These are phyloP conservation scores for Albugo laibachii DNA, from an alignment of 352 stramenopile species.

Conservation along the genomic window DNA sequence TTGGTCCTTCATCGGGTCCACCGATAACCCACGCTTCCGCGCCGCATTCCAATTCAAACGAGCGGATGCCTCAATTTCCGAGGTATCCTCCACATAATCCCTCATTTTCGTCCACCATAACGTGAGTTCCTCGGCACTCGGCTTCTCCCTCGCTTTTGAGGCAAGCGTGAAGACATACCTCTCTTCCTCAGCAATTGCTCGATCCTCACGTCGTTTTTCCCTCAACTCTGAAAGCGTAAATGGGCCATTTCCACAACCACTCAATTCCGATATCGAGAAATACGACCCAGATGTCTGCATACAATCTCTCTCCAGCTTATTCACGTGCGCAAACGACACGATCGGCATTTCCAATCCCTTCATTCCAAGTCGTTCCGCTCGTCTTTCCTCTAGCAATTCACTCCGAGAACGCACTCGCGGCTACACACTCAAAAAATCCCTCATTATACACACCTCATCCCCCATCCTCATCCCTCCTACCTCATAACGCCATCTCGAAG, in stretches of 20 bases:
- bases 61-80: slow-evolving; percentile 14
- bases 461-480: too few species aligned
- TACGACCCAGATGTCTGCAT: not conserved
- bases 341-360: not conserved
- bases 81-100: slow-evolving; percentile 39
- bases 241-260: too few species aligned
- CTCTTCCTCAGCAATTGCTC: too few species aligned
- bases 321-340: not conserved
- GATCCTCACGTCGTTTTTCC: too few species aligned
- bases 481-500: too few species aligned
- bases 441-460: too few species aligned
- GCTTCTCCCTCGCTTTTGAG: slow-evolving; percentile 13
- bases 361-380: not conserved
- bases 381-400: not conserved
- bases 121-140: slow-evolving; percentile 17
- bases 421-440: too few species aligned
- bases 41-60: slow-evolving; percentile 19
- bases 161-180: too few species aligned
- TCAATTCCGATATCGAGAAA: too few species aligned
- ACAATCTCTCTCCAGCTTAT: not conserved
- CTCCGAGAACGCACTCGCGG: slow-evolving; percentile 1
- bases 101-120: slow-evolving; percentile 34
- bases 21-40: slow-evolving; percentile 1
- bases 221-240: too few species aligned
- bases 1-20: slow-evolving; percentile 26